phyloP scores from a whole-genome alignment of 2,329 filamentous ascomycete genomes.

The Stenocarpella maydis region DNA sequence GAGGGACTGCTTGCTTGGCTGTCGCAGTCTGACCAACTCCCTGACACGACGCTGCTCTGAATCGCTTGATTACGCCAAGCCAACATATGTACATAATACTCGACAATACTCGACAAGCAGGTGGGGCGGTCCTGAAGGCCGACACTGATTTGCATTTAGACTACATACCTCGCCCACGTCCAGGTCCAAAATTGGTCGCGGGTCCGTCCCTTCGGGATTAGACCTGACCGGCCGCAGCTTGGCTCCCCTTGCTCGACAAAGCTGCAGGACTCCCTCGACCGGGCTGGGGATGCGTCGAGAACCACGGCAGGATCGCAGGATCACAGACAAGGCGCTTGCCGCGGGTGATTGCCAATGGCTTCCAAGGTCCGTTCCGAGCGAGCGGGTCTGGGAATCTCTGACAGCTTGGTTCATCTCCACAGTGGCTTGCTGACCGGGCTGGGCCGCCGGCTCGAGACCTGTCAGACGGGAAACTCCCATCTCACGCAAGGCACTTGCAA shows the following conservation, averaged over 20 bases:
- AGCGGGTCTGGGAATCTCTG: constrained; percentile 21
- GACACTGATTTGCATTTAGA: neutral
- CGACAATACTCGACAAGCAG: neutral
- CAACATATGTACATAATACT: too few relatives aligned
- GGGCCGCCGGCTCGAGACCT: constrained; percentile 9
- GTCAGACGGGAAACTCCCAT: constrained; percentile 25
- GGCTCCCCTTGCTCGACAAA: neutral
- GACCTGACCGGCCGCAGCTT: neutral
- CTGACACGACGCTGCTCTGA: neutral
- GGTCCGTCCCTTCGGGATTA: neutral
- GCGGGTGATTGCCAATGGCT: constrained; percentile 11
- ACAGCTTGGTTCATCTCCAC: constrained; percentile 23
- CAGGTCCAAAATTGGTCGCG: neutral
- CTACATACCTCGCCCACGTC: neutral
- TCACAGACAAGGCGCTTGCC: constrained; percentile 1
- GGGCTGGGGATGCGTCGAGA: neutral
- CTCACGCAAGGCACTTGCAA: neutral
- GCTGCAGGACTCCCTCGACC: neutral
- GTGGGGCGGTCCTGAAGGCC: constrained; percentile 23
- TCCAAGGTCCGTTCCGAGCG: constrained; percentile 21
- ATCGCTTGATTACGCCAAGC: neutral
- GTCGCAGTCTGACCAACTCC: neutral
- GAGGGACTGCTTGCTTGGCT: constrained; percentile 13
- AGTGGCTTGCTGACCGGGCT: constrained; percentile 20
- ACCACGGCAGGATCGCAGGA: constrained; percentile 2